Base-by-base conservation (phyloP, 192 early-diverging fungal genomes). In the Spizellomyces sp. region DNA sequence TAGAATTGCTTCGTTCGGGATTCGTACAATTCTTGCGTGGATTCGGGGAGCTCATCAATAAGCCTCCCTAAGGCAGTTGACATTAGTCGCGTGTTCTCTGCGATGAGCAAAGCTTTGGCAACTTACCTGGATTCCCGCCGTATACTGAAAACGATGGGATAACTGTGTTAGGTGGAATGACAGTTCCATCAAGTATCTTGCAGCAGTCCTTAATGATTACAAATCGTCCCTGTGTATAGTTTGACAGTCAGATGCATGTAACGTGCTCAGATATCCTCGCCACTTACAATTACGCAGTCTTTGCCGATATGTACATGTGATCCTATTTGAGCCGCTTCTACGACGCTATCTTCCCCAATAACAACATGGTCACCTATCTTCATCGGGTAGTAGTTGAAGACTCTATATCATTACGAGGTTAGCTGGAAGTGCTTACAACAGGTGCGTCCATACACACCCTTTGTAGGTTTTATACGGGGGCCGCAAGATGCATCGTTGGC, bases 381-480 rank as follows among this genome's bases (percentile, higher is more conserved):
- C 82, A 97, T 91, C 45, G 96, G 96, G 62, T 94, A 99, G 75
- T 99, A 98, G 78, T 90, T 94, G 77, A 99, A 98, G 6, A 90
- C 79, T 41, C 94, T 94, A 67, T 48, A 9, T 5, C 4, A 36
- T 15, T 61, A 15, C 36, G 42, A 61, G 36, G 12, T 76, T 10
- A 67, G 43, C 7, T 45, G 21, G 14, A 22, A 61, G 21, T 42
- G 1, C 22, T 12, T 14, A 2, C 0, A 14, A 61, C 59, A 19
- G 14, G 4, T 66, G 42, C 45, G n/a, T 54, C n/a, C 17, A 48
- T n/a, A 21, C 50, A 50, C 76, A 89, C 88, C 88, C 91, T 81
- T 94, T 95, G 80, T 95, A 95, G 14, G 92, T 92, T 69, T 96
- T 99, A 80, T 91, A 95, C 0, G 97, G 97, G 14, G 97, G 97